Base-by-base conservation (phyloP, 306 rosid genomes). In the Herpetospermum pedunculosum region DNA sequence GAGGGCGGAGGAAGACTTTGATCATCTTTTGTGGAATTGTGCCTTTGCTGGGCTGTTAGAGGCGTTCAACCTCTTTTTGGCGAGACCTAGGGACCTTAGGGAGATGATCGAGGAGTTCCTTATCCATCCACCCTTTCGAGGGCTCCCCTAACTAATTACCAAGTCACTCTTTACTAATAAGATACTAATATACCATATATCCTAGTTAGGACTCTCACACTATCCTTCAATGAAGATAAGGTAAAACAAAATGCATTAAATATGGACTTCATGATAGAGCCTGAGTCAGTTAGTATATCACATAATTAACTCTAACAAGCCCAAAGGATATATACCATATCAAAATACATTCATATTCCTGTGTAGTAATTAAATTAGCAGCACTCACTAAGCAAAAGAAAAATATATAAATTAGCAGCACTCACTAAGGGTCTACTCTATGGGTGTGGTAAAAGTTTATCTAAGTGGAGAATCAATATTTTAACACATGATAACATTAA, bases 291-390 rank as follows among this genome's bases (percentile, higher is more conserved):
- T 18, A 70, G 74, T 46, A 28, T 68, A 13, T 69, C 40, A 12
- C 4, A n/a, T 41, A 41, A 41, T 67, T 40, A 3, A 23, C 19
- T 41, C 53, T 43, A 29, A 46, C 25, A 70, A 29, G 74, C 41
- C 74, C 74, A 29, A 47, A 44, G 57, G 32, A 62, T 68, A 25
- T 69, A 46, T 70, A 46, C 26, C 74, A 70, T 29, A 44, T 34
- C 32, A 67, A 70, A 70, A 70, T 70, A 70, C 74, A 70, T 28
- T 29, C 41, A 70, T n/a, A n/a, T 70, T 46, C 40, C 74, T 63
- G 48, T 46, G 57, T 65, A 26, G 69, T 4, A 3, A 21, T 29
- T n/a, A n/a, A n/a, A 15, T 14, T n/a, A 37, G 23, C 16, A 28
- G 58, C 57, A 70, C 37, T 29, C 54, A 68, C 57, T 70, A 29